Percentiles rank a stretch among this genome's conserved stretches.
Evolutionary conservation across 2,329 filamentous ascomycete genomes (phyloP).

Genomic region (Ophiostoma pallidulum): DNA sequence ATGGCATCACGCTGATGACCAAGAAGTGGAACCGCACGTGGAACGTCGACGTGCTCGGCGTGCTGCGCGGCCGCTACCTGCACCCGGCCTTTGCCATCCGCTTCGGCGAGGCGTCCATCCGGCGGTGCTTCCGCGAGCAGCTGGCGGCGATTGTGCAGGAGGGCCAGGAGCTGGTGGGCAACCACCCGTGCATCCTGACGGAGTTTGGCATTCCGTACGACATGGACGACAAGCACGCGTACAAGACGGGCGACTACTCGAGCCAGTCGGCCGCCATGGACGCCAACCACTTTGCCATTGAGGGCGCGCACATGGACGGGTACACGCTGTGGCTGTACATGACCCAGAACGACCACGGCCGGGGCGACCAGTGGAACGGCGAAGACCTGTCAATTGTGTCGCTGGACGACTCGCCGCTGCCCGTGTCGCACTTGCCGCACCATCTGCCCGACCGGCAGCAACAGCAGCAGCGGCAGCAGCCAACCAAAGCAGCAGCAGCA

Average conservation of each 20-base stretch:
- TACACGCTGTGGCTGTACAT: slow-evolving; percentile 88
- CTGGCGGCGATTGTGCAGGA: slow-evolving; percentile 74
- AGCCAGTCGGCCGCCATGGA: slow-evolving; percentile 90
- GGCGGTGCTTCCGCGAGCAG: slow-evolving; percentile 87
- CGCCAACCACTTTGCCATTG: slow-evolving; percentile 88
- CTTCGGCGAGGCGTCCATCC: slow-evolving; percentile 84
- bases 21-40: slow-evolving; percentile 98
- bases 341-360: slow-evolving; percentile 71
- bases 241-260: slow-evolving; percentile 89
- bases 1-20: slow-evolving; percentile 90
- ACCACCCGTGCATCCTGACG: slow-evolving; percentile 80
- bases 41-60: slow-evolving; percentile 92
- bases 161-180: slow-evolving; percentile 77
- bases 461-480: no score
- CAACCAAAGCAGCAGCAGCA: no score
- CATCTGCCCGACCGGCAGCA: no score
- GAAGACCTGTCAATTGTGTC: slow-evolving; percentile 92
- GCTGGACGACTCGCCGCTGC: slow-evolving; percentile 61
- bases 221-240: slow-evolving; percentile 94
- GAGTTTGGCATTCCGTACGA: slow-evolving; percentile 98
- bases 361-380: slow-evolving; percentile 94
- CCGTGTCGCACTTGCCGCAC: slow-evolving; percentile 42
- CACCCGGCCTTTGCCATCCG: slow-evolving; percentile 88
- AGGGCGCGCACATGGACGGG: slow-evolving; percentile 73
- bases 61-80: slow-evolving; percentile 79